phyloP scores from a whole-genome alignment of 345 rosid species.

The Eucalyptus globulus region DNA sequence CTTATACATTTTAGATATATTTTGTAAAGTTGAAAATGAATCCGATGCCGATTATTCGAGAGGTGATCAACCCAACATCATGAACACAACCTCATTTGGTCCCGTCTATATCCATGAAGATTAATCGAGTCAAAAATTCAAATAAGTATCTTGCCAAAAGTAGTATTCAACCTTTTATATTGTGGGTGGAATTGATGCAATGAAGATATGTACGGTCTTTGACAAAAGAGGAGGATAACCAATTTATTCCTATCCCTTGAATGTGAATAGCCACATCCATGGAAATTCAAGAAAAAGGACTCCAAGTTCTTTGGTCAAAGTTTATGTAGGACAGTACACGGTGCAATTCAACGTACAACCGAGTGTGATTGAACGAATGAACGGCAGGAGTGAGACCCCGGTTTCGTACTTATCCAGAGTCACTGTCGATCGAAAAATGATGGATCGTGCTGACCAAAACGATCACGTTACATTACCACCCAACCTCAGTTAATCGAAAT shows the following conservation, averaged over 20 bases:
- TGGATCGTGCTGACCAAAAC: background rate
- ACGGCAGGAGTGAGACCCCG: background rate
- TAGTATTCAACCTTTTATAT: background rate
- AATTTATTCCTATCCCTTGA: background rate
- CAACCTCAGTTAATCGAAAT: background rate
- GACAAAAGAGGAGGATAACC: background rate
- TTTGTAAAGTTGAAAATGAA: background rate
- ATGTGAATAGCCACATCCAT: background rate
- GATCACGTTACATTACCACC: background rate
- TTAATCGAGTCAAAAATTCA: background rate
- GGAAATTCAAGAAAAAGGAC: background rate
- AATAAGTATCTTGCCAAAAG: background rate
- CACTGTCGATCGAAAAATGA: background rate
- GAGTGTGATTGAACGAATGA: background rate
- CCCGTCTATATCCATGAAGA: rapidly evolving
- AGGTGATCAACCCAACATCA: background rate
- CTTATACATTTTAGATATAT: background rate
- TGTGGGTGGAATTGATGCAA: background rate
- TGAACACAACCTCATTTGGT: background rate
- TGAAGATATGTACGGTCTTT: background rate
- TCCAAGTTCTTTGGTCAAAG: background rate
- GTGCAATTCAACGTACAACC: background rate
- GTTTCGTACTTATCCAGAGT: background rate
- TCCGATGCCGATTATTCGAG: background rate
- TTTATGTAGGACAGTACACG: background rate